Evolutionary conservation across 2,329 filamentous ascomycete genomes (phyloP).

Genomic region (Blumeria hordei): DNA sequence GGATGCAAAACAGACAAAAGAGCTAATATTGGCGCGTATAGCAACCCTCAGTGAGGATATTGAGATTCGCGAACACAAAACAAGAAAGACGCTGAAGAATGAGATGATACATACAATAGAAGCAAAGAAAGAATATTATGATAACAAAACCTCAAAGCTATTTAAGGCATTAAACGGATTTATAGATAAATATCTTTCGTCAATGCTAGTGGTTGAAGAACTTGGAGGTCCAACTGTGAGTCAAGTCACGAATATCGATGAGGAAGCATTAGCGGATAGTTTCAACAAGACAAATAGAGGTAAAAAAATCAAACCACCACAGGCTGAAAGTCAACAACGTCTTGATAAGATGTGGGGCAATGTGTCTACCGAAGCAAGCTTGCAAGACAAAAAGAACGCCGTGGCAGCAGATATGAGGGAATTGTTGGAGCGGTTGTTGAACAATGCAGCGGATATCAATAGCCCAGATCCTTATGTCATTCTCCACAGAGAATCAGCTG

Average conservation of each 20-base stretch:
- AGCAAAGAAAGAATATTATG: conserved; percentile 32
- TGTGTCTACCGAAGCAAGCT: conserved; percentile 14
- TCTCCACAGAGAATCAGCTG: conserved; percentile 34
- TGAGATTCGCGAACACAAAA: conserved; percentile 30
- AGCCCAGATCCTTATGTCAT: conserved; percentile 31
- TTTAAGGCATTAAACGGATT: conserved; percentile 43
- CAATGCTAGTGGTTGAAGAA: conserved; percentile 63
- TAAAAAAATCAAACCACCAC: conserved; percentile 23
- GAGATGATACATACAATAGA: conserved; percentile 37
- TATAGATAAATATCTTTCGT: conserved; percentile 43
- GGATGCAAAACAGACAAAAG: conserved; percentile 30
- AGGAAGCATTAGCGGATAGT: conserved; percentile 32
- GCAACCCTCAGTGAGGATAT: conserved; percentile 31
- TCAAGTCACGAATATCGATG: conserved; percentile 39
- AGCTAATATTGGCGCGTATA: conserved; percentile 31
- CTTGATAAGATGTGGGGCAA: conserved; percentile 37
- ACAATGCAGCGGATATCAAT: conserved; percentile 28
- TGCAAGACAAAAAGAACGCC: conserved; percentile 16
- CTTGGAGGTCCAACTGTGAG: conserved; percentile 64
- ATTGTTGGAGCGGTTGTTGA: conserved; percentile 35
- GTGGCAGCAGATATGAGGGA: conserved; percentile 34
- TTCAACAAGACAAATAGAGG: conserved; percentile 34
- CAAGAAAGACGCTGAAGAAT: conserved; percentile 33
- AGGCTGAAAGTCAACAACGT: conserved; percentile 30
- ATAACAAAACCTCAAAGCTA: conserved; percentile 33